phyloP scores from a whole-genome alignment of 441 rosid species.

The Mallotus repandus region DNA sequence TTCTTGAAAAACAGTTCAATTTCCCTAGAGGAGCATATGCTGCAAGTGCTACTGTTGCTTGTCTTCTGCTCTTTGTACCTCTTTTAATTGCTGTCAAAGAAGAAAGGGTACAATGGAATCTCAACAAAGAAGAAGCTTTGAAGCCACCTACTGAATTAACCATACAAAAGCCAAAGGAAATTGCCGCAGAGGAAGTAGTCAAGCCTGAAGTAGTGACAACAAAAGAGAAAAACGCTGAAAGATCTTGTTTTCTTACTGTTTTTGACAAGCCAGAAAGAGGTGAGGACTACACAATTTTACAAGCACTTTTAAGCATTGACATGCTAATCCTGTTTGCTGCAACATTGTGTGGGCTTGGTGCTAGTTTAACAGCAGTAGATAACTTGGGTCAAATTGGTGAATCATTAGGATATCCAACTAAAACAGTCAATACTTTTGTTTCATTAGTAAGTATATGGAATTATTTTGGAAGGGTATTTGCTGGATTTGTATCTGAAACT shows the following conservation, averaged over 20 bases:
- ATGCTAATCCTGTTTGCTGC: conserved; percentile 62
- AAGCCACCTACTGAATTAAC: conserved; percentile 30
- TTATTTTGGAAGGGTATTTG: conserved; percentile 74
- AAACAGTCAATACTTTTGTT: conserved; percentile 59
- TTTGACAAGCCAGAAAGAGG: conserved; percentile 70
- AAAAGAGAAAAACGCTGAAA: conserved; percentile 18
- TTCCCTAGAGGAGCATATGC: conserved; percentile 52
- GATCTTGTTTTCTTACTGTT: conserved; percentile 52
- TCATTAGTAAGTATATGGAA: conserved; percentile 94
- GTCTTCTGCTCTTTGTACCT: conserved; percentile 58
- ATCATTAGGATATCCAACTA: conserved; percentile 68
- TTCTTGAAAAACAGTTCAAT: conserved; percentile 47
- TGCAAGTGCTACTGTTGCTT: conserved; percentile 43
- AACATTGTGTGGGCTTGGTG: conserved; percentile 69
- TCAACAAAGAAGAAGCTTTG: conserved; percentile 30
- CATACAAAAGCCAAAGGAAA: conserved; percentile 22
- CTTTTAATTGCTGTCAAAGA: conserved; percentile 56
- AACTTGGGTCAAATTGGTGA: conserved; percentile 91
- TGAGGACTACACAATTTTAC: conserved; percentile 84
- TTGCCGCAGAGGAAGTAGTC: conserved; percentile 1
- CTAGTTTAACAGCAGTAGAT: conserved; percentile 75
- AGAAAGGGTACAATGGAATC: conserved; percentile 57
- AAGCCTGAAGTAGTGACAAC: neutral
- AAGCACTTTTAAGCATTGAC: conserved; percentile 71
- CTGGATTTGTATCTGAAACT: conserved; percentile 77